Percentiles rank a stretch among this genome's conserved stretches.
phyloP scores from a whole-genome alignment of 192 early-diverging fungal genomes.

The Chytriomyces sp. region DNA sequence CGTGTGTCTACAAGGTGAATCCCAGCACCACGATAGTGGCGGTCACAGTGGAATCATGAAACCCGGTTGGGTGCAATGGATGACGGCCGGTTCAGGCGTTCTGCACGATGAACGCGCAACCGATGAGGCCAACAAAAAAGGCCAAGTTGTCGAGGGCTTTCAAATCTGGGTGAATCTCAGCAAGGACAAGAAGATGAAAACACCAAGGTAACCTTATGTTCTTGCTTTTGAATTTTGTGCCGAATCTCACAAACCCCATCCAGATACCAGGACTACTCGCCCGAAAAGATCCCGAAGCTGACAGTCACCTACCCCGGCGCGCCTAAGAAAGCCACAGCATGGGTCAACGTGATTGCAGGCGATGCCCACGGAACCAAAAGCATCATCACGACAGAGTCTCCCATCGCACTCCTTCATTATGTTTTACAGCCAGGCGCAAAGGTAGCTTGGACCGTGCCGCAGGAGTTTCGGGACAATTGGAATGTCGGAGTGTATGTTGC shows the following conservation, averaged over 20 bases:
- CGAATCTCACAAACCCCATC: too few relatives aligned
- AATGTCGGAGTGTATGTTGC: constrained; percentile 1
- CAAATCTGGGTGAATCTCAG: constrained; percentile 73
- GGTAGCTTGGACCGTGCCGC: constrained; percentile 9
- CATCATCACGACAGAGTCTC: constrained; percentile 67
- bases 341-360: constrained; percentile 81
- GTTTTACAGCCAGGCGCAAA: constrained; percentile 21
- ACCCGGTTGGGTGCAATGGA: constrained; percentile 57
- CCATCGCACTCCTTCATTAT: constrained; percentile 16
- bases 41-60: constrained; percentile 71
- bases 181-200: constrained; percentile 13
- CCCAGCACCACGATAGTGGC: constrained; percentile 76
- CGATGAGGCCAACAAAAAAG: constrained; percentile 41
- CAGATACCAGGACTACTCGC: constrained; percentile 25
- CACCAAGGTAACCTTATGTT: too few relatives aligned
- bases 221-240: too few relatives aligned
- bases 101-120: constrained; percentile 77
- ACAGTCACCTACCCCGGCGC: not conserved
- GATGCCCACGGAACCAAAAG: constrained; percentile 67
- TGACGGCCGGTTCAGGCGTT: constrained; percentile 56
- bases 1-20: constrained; percentile 60
- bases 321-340: constrained; percentile 53
- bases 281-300: constrained; percentile 11
- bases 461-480: constrained; percentile 10
- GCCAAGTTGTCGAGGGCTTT: constrained; percentile 42